Base-by-base conservation (phyloP, 2,329 filamentous ascomycete genomes). In the Talaromyces sp. region DNA sequence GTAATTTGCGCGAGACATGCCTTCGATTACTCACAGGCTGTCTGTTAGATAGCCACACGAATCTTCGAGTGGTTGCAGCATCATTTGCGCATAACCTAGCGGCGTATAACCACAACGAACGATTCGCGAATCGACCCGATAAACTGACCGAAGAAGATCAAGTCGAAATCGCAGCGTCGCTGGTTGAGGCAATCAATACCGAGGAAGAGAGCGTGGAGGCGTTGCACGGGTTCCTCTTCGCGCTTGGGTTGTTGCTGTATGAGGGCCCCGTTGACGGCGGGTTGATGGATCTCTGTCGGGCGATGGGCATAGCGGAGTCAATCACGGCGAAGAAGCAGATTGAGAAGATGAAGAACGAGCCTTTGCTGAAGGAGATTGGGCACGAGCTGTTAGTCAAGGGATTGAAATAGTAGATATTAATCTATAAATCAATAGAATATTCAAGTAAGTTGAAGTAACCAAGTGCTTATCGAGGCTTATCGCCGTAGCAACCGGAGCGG, bases 31-130 rank as follows among this genome's bases (percentile, higher is more conserved):
- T 95, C 22, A 90, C 91, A 0, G 86, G 88, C 1, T 92, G 89
- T 67, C 88, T 98, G 31, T 84, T 97, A 0, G 93, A 97, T 70
- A 86, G 88, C 35, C 85, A 85, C 56, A 88, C 95, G 70, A 92
- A 88, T 62, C 85, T 94, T 2, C 87, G 93, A 49, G 90, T 94
- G 3, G 91, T 93, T 1, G 91, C 93, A 0, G 88, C 93, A 0
- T 92, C 90, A 1, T 83, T 98, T 2, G 86, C 93, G 0, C 95
- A 93, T 81, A 97, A 98, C 70, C 78, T 98, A 0, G 85, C 91
- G 0, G 81, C 88, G 0, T 85, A 88, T 2, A 90, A 93, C 71
- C 89, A 90, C 70, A 86, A 86, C 56, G 80, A 85, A 31, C 85
- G 91, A 22, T 81, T 85, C 43, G 83, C 87, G 33, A 83, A 85